phyloP scores from a whole-genome alignment of 164 flowering plant species.

The Nelumbo lutea region DNA sequence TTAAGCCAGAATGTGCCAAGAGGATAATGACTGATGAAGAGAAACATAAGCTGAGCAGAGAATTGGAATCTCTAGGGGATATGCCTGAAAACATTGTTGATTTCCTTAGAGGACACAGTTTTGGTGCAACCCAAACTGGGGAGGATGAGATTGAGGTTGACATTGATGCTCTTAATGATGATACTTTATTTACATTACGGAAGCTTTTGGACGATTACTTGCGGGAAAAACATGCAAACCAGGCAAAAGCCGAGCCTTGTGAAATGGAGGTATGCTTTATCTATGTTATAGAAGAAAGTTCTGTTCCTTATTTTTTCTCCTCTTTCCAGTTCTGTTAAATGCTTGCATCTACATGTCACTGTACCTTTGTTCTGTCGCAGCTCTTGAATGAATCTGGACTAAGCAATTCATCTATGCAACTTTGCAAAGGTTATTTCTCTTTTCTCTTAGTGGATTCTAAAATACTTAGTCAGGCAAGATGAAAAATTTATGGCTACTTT shows the following conservation, averaged over 20 bases:
- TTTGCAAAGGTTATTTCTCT: conserved; percentile 45
- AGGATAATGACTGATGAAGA: conserved; percentile 53
- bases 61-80: conserved; percentile 53
- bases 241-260: conserved; percentile 45
- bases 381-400: conserved; percentile 54
- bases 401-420: conserved; percentile 53
- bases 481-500: not conserved
- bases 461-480: not conserved
- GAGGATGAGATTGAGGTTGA: conserved; percentile 92
- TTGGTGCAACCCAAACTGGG: conserved; percentile 28
- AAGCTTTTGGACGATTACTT: conserved; percentile 68
- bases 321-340: not conserved
- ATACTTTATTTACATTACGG: conserved; percentile 51
- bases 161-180: conserved; percentile 60
- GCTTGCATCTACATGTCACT: not conserved
- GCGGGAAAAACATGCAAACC: conserved; percentile 36
- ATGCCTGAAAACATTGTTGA: conserved; percentile 66
- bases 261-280: conserved; percentile 58
- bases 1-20: conserved; percentile 31
- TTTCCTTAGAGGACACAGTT: conserved; percentile 53
- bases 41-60: conserved; percentile 50
- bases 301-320: not conserved
- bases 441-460: not conserved
- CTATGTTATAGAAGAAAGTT: not conserved
- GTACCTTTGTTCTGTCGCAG: conserved; percentile 25